phyloP scores from a whole-genome alignment of 2,329 filamentous ascomycete genomes.

The Diplodia corticola region DNA sequence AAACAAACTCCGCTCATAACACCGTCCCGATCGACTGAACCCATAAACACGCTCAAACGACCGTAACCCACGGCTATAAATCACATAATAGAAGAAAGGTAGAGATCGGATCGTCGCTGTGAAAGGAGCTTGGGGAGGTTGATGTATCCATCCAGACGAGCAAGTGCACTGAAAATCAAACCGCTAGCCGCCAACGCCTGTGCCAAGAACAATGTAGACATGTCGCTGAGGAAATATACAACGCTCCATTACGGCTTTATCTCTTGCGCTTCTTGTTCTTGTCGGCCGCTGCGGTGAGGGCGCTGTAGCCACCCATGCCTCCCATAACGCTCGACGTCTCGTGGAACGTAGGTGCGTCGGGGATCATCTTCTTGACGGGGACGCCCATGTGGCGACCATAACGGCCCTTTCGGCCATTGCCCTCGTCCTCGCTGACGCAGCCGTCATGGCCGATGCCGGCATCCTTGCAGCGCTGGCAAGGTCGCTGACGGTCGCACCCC shows the following conservation, averaged over 20 bases:
- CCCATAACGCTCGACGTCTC: conserved; percentile 31
- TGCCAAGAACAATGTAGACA: conserved; percentile 11
- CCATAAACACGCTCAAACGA: neutral
- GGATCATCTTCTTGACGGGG: conserved; percentile 59
- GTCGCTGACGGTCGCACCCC: conserved; percentile 93
- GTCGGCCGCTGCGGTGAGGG: conserved; percentile 42
- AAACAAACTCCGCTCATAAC: conserved; percentile 8
- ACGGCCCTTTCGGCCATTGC: conserved; percentile 92
- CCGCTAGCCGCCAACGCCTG: conserved; percentile 23
- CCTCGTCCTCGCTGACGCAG: conserved; percentile 96
- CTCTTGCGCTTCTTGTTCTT: conserved; percentile 72
- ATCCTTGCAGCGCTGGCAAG: conserved; percentile 93
- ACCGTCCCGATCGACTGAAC: conserved; percentile 2
- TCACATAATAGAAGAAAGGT: conserved; percentile 18
- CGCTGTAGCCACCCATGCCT: conserved; percentile 27
- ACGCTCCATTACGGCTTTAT: conserved; percentile 35
- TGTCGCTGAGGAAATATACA: neutral
- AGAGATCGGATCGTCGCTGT: conserved; percentile 20
- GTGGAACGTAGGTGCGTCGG: conserved; percentile 39
- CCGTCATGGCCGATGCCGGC: conserved; percentile 90
- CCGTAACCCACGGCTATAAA: conserved; percentile 19
- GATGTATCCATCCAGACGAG: neutral
- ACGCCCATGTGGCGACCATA: conserved; percentile 74
- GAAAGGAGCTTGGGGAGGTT: neutral
- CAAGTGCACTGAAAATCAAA: conserved; percentile 13